Evolutionary conservation across 208 protist genomes (phyloP).

Genomic region (Angomonas desouzai): DNA sequence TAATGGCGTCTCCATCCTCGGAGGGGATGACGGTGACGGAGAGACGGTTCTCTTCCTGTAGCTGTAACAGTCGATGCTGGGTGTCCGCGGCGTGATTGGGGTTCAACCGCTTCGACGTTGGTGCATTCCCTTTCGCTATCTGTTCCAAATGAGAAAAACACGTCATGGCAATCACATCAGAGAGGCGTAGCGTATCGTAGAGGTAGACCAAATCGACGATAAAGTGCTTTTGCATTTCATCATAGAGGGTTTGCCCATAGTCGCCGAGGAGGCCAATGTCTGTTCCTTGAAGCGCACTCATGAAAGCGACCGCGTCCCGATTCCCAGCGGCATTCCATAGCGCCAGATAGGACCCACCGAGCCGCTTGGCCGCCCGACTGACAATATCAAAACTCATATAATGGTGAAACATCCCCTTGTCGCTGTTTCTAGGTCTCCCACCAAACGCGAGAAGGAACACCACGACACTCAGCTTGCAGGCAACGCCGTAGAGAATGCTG

Average conservation of each 20-base stretch:
- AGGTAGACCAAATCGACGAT: neutral
- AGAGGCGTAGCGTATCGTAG: neutral
- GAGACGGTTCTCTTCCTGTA: slow-evolving; percentile 3
- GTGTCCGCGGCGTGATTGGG: neutral
- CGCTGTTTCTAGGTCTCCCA: neutral
- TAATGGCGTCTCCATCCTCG: neutral
- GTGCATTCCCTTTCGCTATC: neutral
- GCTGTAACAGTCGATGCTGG: neutral
- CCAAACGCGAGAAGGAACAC: neutral
- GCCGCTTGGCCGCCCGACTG: neutral
- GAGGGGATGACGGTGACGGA: neutral
- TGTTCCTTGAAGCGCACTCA: neutral
- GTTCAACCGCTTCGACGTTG: neutral
- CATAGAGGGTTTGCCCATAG: neutral
- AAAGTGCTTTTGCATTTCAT: slow-evolving; percentile 11
- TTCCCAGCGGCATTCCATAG: neutral
- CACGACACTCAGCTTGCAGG: neutral
- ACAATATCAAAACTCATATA: neutral
- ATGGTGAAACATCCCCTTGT: neutral
- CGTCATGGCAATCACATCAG: neutral
- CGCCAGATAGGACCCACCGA: neutral
- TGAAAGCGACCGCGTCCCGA: neutral
- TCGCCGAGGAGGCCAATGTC: neutral
- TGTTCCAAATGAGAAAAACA: neutral
- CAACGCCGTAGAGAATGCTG: neutral